These are phyloP conservation scores for Pyrrhoderma lamaoense DNA, from an alignment of 1,284 basidiomycete species.

Conservation along the genomic window DNA sequence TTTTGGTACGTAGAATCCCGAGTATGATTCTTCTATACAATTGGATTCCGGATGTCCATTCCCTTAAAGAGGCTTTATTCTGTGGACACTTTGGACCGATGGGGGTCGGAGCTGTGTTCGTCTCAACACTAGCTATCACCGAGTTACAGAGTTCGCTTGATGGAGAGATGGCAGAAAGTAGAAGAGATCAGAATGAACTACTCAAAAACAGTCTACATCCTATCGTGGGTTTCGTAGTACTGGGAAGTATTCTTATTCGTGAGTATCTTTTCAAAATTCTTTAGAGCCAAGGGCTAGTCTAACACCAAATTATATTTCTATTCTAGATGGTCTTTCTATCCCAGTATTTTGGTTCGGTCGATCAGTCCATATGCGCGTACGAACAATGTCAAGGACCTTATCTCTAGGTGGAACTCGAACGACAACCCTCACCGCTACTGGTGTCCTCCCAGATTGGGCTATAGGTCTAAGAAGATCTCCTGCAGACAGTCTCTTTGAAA, in stretches of 20 bases:
- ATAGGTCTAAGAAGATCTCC: no score
- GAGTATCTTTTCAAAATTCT: not conserved
- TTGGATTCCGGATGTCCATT: slow-evolving; percentile 79
- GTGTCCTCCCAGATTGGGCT: no score
- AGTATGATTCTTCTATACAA: slow-evolving; percentile 65
- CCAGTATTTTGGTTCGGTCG: slow-evolving; percentile 72
- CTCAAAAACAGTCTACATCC: slow-evolving; percentile 68
- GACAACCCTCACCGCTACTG: no score
- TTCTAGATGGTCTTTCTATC: slow-evolving; percentile 77
- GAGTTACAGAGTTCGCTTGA: slow-evolving; percentile 41
- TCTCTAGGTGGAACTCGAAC: not conserved
- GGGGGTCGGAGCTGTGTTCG: slow-evolving; percentile 81
- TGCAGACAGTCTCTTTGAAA: no score
- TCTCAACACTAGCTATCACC: slow-evolving; percentile 68
- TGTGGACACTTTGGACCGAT: slow-evolving; percentile 76
- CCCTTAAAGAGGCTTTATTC: slow-evolving; percentile 76
- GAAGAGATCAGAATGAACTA: slow-evolving; percentile 59
- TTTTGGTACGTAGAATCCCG: slow-evolving; percentile 73
- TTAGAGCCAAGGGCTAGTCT: not conserved
- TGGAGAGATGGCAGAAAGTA: slow-evolving; percentile 43
- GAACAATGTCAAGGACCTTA: not conserved
- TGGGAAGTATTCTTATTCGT: slow-evolving; percentile 58
- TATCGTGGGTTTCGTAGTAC: slow-evolving; percentile 78
- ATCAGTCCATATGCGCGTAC: not conserved
- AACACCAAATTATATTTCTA: not conserved